Base-by-base conservation (phyloP, 306 rosid genomes). In the Vigna angularis region DNA sequence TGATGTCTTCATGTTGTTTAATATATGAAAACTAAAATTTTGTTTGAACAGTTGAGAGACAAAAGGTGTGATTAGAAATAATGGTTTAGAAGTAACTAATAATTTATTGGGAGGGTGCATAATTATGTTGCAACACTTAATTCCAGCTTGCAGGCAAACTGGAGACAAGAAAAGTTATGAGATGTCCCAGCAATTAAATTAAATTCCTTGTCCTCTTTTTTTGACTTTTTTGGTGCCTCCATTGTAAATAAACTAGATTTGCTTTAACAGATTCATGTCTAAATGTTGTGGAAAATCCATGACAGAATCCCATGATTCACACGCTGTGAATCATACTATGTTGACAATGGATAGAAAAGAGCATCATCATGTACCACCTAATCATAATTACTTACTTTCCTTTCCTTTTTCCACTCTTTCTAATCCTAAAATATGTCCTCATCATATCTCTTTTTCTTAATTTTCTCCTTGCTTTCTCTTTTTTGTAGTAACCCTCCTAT, bases 221-320 rank as follows among this genome's bases (percentile, higher is more conserved):
- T 81, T 44, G 48, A 76, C 74, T 76, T 79, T 52, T n/a, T 36
- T 30, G 71, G 57, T 78, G 76, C 78, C 74, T n/a, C 76, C 82
- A 66, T 18, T 32, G 28, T 30, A 70, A 15, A 24, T 70, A 15
- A 36, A 40, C 51, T 70, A 64, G 26, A 66, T 62, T 26, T 56
- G 55, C 78, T 76, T 55, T 70, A 49, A 51, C 45, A 42, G 67
- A 51, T 28, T 36, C 7, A 67, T 79, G 83, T 83, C 70, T 78
- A 4, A 2, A 81, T 78, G 79, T 61, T 73, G 66, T 76, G 64
- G 75, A 40, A 82, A 80, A 67, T 86, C 76, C 30, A 64, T 13
- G 91, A 86, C 91, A 86, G 6, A 83, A 84, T 88, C 88, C 78
- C 49, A 81, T 88, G 85, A 84, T 83, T 88, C 87, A 78, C 84